A percentile compares a stretch with the other conserved stretches of the same genome.
Conservation (phyloP, 257 asterid genomes). For the Anisodus tanguticus region DNA sequence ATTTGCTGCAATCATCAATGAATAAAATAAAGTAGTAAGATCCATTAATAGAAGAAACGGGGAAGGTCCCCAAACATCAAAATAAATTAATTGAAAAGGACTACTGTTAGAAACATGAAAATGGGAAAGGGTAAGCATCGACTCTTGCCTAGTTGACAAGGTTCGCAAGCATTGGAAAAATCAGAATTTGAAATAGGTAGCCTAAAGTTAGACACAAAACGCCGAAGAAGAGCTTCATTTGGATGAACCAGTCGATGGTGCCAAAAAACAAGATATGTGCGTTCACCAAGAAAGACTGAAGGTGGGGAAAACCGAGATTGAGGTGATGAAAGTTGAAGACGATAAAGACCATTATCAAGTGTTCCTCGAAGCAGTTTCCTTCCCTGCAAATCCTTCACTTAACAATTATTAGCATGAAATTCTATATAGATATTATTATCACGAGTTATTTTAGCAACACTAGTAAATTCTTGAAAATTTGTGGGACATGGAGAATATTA, state of each 20-base stretch:
- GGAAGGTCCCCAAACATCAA: neutral
- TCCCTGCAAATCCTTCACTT: constrained; percentile 18
- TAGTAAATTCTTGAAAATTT: neutral
- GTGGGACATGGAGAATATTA: neutral
- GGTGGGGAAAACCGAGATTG: neutral
- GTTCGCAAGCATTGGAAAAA: neutral
- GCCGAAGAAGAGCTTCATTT: neutral
- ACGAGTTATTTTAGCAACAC: neutral
- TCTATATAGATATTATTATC: neutral
- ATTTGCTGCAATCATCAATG: neutral
- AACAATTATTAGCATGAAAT: neutral
- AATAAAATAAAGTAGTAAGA: neutral
- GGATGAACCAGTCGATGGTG: neutral
- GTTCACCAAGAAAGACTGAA: neutral
- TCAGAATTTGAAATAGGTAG: neutral
- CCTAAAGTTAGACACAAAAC: neutral
- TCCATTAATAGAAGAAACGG: neutral
- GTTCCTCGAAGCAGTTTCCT: constrained; percentile 8
- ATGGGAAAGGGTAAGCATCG: neutral
- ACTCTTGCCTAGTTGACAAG: neutral
- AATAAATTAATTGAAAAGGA: neutral
- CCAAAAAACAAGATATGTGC: neutral
- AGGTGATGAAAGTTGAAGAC: neutral
- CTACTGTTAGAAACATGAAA: neutral
- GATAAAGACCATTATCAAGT: neutral